Evolutionary conservation across 306 rosid genomes (phyloP), one percentile per base, ranked within the genome.

Genomic region (Trifolium repens): DNA sequence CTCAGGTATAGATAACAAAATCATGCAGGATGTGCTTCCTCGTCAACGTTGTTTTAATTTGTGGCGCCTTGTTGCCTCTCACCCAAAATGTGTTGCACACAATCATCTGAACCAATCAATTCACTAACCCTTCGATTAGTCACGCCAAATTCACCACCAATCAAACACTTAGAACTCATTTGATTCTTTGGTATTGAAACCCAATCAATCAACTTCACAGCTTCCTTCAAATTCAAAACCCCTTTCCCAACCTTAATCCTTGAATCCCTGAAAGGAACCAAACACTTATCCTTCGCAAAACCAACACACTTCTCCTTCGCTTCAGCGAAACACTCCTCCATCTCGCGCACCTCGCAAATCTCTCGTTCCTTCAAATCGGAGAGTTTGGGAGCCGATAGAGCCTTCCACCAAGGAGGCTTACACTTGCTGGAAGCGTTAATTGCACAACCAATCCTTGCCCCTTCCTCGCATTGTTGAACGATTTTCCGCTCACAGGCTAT

Each of bases 371-470:
- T 87, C 76, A 88, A 17, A 75, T 87, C 92, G 17, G 73, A 53
- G 6, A 57, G 79, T 46, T 79, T 86, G 61, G 49, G 76, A 26
- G 87, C 89, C 2, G 74, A 30, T 79, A 92, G 46, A 57, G 59
- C 57, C 58, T 80, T 85, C 98, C 97, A 92, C 96, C 98, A 91
- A 4, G 92, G 91, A 43, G 91, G 93, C 86, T 86, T 84, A 15
- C 87, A 84, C 12, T n/a, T 73, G 54, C 72, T 73, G 27, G 87
- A 84, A 57, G 87, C 80, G 72, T 70, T 73, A 10, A 84, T 75
- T 7, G 87, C 83, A 50, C 87, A 84, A 13, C 87, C 87, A 26
- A 84, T 77, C 85, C 96, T 85, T 7, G 96, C 93, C 7, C 96
- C 96, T 37, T 81, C 85, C 75, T 79, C 87, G 76, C 98, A 94